These are phyloP conservation scores for Plasmodiophora brassicae DNA, from an alignment of 208 protist species.

Conservation along the genomic window DNA sequence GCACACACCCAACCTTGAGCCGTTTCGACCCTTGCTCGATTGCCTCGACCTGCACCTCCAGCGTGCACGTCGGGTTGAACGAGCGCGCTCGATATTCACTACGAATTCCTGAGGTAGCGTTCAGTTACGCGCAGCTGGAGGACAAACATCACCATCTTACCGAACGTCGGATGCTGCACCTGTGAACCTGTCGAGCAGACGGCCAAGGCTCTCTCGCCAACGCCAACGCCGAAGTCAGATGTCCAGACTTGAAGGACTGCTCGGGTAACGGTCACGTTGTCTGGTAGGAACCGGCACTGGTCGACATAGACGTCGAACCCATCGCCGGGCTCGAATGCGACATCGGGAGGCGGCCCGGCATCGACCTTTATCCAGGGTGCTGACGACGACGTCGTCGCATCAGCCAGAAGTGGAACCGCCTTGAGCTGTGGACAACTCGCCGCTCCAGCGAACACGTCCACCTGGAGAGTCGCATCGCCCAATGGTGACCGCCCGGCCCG, in stretches of 20 bases:
- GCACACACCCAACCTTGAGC: background rate
- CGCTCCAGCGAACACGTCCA: too few species aligned
- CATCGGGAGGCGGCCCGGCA: too few species aligned
- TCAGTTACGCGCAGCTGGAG: too few species aligned
- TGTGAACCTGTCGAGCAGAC: background rate
- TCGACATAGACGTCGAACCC: conserved; percentile 18
- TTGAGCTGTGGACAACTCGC: too few species aligned
- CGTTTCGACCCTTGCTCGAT: background rate
- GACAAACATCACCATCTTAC: too few species aligned
- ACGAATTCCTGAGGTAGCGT: too few species aligned
- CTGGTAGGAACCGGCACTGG: background rate
- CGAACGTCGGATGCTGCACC: background rate
- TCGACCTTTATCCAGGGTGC: too few species aligned
- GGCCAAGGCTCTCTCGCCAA: background rate
- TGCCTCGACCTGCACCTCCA: background rate
- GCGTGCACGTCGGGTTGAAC: conserved; percentile 9
- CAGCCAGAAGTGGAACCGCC: too few species aligned
- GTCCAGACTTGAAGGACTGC: background rate
- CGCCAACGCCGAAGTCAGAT: background rate
- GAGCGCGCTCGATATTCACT: background rate
- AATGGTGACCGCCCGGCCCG: too few species aligned
- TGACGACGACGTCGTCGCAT: too few species aligned
- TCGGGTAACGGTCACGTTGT: background rate
- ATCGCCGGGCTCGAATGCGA: background rate
- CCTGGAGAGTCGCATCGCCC: too few species aligned